phyloP scores from a whole-genome alignment of 768 basidiomycete genomes.

The Cystofilobasidium macerans region DNA sequence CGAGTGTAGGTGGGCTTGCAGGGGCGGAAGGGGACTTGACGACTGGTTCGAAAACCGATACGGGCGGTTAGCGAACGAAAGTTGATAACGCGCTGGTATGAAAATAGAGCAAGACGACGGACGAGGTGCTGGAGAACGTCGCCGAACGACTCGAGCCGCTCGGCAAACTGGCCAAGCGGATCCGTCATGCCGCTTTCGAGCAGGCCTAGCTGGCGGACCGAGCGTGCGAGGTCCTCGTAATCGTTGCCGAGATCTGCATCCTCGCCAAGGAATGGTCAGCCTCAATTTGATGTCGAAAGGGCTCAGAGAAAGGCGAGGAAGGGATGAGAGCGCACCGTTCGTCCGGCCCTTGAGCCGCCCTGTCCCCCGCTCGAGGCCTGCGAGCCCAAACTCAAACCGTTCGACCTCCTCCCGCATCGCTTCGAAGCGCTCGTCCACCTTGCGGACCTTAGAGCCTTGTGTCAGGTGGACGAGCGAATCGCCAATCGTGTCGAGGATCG shows the following conservation, averaged over 20 bases:
- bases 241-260: slow-evolving; percentile 95
- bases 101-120: slow-evolving; percentile 29
- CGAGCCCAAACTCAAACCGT: slow-evolving; percentile 91
- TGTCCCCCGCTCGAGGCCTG: slow-evolving; percentile 66
- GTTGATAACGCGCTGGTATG: too few species aligned
- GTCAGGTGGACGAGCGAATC: slow-evolving; percentile 74
- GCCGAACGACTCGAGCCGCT: slow-evolving; percentile 89
- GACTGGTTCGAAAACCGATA: slow-evolving; percentile 6
- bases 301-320: not conserved
- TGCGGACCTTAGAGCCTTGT: slow-evolving; percentile 61
- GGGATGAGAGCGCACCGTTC: not conserved
- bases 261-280: slow-evolving; percentile 34
- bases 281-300: not conserved
- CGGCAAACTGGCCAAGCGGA: slow-evolving; percentile 90
- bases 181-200: slow-evolving; percentile 98
- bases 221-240: slow-evolving; percentile 92
- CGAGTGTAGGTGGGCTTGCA: slow-evolving; percentile 79
- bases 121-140: slow-evolving; percentile 66
- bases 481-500: slow-evolving; percentile 86
- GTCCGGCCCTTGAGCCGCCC: slow-evolving; percentile 52
- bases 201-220: slow-evolving; percentile 93
- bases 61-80: too few species aligned
- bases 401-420: slow-evolving; percentile 84
- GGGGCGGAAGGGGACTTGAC: slow-evolving; percentile 43
- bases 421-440: slow-evolving; percentile 92